These are phyloP conservation scores for Brassica juncea DNA, from an alignment of 345 rosid species.

Conservation along the genomic window DNA sequence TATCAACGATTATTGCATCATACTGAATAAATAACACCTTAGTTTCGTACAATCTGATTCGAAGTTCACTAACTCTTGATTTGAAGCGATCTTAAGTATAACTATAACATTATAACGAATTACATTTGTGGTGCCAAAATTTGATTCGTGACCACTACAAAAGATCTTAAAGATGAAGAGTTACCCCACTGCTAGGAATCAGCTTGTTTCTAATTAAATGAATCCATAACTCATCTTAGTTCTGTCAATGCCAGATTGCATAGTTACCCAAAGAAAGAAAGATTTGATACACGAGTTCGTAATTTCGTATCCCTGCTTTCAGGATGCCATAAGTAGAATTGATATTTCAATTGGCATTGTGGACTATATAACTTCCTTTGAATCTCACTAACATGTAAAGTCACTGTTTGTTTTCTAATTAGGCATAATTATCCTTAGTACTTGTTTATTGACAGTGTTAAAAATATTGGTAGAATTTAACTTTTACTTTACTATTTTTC, in stretches of 20 bases:
- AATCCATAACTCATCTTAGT: background rate
- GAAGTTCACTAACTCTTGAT: background rate
- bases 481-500: no score
- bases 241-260: background rate
- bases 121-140: background rate
- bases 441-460: no score
- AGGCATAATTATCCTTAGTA: background rate
- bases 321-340: background rate
- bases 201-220: background rate
- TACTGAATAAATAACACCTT: background rate
- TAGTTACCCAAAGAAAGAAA: background rate
- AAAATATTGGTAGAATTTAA: no score
- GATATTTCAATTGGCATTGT: background rate
- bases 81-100: background rate
- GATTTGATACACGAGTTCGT: background rate
- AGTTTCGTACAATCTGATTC: background rate
- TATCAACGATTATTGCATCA: constrained; percentile 12
- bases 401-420: background rate
- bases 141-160: background rate
- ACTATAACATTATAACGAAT: background rate
- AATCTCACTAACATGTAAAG: no score
- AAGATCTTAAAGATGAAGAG: background rate
- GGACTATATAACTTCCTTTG: background rate
- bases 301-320: background rate
- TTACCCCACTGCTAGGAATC: background rate